Evolutionary conservation across 1,139 yeast genomes (phyloP).

Genomic region (Blastobotrys ciferrii): DNA sequence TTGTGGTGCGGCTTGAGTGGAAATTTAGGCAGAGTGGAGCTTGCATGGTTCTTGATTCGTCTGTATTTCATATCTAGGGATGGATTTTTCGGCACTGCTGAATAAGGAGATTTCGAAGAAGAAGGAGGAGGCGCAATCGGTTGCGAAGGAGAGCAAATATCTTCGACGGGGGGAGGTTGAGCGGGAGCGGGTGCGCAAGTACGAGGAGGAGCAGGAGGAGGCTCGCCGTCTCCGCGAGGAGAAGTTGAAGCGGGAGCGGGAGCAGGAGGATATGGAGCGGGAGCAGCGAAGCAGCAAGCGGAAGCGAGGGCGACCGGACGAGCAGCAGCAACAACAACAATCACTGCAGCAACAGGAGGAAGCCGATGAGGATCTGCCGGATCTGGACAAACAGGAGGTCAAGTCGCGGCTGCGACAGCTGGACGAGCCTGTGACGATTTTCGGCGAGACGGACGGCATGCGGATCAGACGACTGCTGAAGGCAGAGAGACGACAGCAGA

Average conservation of each 20-base stretch:
- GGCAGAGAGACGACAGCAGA: conserved; percentile 28
- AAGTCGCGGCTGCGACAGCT: conserved; percentile 43
- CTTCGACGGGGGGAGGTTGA: conserved; percentile 25
- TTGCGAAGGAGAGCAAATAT: conserved; percentile 16
- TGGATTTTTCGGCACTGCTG: conserved; percentile 36
- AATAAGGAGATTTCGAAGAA: conserved; percentile 37
- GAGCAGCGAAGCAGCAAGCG: conserved; percentile 28
- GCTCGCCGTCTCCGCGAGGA: conserved; percentile 34
- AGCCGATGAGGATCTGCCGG: conserved; percentile 18
- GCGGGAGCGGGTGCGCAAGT: conserved; percentile 26
- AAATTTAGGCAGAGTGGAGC: too few relatives aligned
- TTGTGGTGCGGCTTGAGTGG: too few relatives aligned
- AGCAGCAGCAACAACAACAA: conserved; percentile 16
- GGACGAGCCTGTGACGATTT: conserved; percentile 42
- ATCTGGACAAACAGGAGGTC: conserved; percentile 49
- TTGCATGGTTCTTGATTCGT: too few relatives aligned
- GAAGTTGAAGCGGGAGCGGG: conserved; percentile 25
- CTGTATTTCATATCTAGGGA: too few relatives aligned
- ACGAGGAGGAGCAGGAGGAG: conserved; percentile 28
- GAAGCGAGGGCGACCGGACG: conserved; percentile 22
- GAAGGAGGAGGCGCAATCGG: conserved; percentile 24
- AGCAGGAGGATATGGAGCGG: conserved; percentile 27
- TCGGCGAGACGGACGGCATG: conserved; percentile 46
- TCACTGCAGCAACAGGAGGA: conserved; percentile 20
- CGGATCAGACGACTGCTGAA: conserved; percentile 25